Conservation (phyloP, 1,284 basidiomycete species). For the Pisolithus thermaeus region DNA sequence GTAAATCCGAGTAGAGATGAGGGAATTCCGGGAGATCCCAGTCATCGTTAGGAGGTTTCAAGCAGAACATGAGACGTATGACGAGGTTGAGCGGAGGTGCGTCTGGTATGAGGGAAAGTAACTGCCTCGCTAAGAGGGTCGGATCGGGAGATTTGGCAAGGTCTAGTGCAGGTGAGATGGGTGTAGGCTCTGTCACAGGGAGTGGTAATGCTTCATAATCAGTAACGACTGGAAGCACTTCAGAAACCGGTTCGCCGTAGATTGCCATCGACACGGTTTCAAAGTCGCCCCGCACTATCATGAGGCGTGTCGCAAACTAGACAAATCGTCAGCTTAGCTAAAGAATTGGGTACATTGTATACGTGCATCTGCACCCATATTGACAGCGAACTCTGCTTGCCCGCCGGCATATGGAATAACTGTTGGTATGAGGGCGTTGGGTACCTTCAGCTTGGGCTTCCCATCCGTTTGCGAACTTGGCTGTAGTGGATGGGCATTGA, state of each 20-base stretch:
- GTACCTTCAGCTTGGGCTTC: conserved; percentile 51
- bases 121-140: conserved; percentile 49
- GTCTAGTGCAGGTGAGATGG: conserved; percentile 40
- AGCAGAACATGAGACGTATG: conserved; percentile 65
- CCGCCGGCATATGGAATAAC: conserved; percentile 67
- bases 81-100: conserved; percentile 57
- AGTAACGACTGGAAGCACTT: conserved; percentile 5
- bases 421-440: conserved; percentile 67
- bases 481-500: conserved; percentile 54
- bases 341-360: conserved; percentile 2
- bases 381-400: conserved; percentile 58
- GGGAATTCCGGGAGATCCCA: conserved; percentile 73
- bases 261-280: conserved; percentile 49
- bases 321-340: conserved; percentile 7
- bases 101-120: conserved; percentile 55
- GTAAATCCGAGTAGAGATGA: conserved; percentile 53
- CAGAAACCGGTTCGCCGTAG: conserved; percentile 23
- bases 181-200: conserved; percentile 13
- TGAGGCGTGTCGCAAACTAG: conserved; percentile 69
- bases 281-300: conserved; percentile 72
- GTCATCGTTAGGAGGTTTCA: conserved; percentile 68
- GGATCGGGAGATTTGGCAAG: conserved; percentile 58
- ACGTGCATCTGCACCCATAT: conserved; percentile 62
- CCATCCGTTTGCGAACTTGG: conserved; percentile 36
- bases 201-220: conserved; percentile 16